Base-by-base conservation (phyloP, 805 yeast genomes). In the Cyberlindnera euphorbiae region DNA sequence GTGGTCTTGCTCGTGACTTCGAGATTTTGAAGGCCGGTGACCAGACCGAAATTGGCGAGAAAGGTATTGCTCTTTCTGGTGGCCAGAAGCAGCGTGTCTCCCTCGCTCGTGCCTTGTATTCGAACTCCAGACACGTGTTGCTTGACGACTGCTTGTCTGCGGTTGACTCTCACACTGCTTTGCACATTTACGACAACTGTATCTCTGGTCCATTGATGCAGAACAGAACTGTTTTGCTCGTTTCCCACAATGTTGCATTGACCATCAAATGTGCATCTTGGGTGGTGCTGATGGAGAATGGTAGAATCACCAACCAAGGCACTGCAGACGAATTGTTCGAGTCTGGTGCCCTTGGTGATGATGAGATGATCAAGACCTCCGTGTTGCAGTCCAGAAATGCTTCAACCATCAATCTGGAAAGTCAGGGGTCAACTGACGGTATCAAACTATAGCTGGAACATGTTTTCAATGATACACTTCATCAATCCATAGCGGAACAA, bases 41-140 rank as follows among this genome's bases (percentile, higher is more conserved):
- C 62, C 71, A 75, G 56, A 93, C 98, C 12, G 94, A 88, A 62
- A 83, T 90, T 58, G 97, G 97, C 59, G 97, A 93, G 64, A 90
- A 90, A 64, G 98, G 98, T 62, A 87, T 90, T 39, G 82, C 96
- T 1, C 68, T 90, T 39, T 88, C 97, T 18, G 98, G 98, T 50
- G 98, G 98, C 40, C 98, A 90, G 64, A 93, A 93, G 58, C 97
- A 93, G 63, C 78, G 97, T 61, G 89, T 90, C 26, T 89, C 97
- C 0, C 69, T 90, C 39, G 98, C 98, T 2, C 78, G 98, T 59
- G 97, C 97, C 1, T 65, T 90, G 47, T 90, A 93, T 58, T 88
- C 96, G 2, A 74, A 77, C 52, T 82, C 97, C 0, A 77, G 79
- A 44, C 87, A 84, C 54, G 71, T 93, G 27, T 61, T 90, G 44